Evolutionary conservation across 345 rosid species (phyloP).

Genomic region (Rhizophora mangle): DNA sequence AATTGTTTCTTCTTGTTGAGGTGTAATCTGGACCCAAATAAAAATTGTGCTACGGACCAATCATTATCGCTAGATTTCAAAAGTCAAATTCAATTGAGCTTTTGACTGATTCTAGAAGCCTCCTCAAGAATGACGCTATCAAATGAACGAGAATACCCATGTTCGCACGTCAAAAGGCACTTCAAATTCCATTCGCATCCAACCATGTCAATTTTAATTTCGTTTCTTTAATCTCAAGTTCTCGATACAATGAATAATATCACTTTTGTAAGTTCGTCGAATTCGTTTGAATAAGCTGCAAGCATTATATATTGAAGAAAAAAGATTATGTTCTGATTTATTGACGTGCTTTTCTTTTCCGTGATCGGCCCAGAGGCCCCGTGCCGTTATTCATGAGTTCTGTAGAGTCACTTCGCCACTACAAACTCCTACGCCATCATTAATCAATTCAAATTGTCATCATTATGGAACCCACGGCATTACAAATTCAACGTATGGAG

Average conservation of each 20-base stretch:
- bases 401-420: not conserved
- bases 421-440: constrained; percentile 10
- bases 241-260: not conserved
- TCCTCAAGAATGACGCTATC: too few relatives aligned
- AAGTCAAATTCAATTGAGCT: too few relatives aligned
- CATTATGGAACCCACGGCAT: not conserved
- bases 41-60: too few relatives aligned
- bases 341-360: not conserved
- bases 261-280: too few relatives aligned
- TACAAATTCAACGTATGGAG: not conserved
- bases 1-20: too few relatives aligned
- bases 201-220: not conserved
- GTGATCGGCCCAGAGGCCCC: not conserved
- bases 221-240: too few relatives aligned
- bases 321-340: not conserved
- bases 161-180: not conserved
- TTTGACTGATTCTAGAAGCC: too few relatives aligned
- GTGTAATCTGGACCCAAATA: too few relatives aligned
- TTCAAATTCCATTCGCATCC: not conserved
- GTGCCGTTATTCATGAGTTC: not conserved
- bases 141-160: too few relatives aligned
- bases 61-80: too few relatives aligned
- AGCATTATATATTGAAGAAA: too few relatives aligned
- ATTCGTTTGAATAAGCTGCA: too few relatives aligned
- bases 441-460: constrained; percentile 17